Base-by-base conservation (phyloP, 129 eudicot genomes). In the Helichrysum umbraculigerum region DNA sequence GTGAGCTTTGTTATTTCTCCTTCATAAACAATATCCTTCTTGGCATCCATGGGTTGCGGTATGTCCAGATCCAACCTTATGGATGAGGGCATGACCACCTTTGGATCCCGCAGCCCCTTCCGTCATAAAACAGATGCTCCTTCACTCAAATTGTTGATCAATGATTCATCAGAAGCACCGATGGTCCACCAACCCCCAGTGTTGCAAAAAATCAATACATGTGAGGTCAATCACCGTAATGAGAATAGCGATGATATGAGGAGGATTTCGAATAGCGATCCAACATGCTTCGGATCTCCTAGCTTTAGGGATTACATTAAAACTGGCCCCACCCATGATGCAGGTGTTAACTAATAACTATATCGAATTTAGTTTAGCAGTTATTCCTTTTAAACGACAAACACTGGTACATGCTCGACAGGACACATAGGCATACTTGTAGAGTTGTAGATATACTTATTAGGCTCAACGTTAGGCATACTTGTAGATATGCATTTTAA, bases 31-130 rank as follows among this genome's bases (percentile, higher is more conserved):
- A 44, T 50, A 51, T 52, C 73, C 67, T 56, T 30, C 62, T 29
- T 41, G 22, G 1, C n/a, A 73, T 11, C 70, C 44, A 81, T 82
- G 85, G 85, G 85, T 66, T 82, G 82, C 71, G 82, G 85, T 17
- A 41, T 47, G 77, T 82, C 82, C 5, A 77, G 44, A 70, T 39
- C 78, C 75, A 62, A 77, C 51, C 78, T 76, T 61, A 28, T 51
- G 58, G 81, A 76, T n/a, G 82, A 77, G 22, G 84, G 76, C 7
- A 59, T 77, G 75, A 59, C 29, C 51, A 56, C 42, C 7, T 68
- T 78, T 50, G 67, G 69, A 20, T 42, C 74, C 66, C 80, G 66
- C 59, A 66, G 1, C 77, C 77, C 65, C 35, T 47, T 57, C 17
- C 75, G 69, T 63, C 66, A 58, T 39, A 77, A 67, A 77, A 41